Evolutionary conservation across 2,329 filamentous ascomycete species (phyloP).

Genomic region (Drechslerella dactyloides): DNA sequence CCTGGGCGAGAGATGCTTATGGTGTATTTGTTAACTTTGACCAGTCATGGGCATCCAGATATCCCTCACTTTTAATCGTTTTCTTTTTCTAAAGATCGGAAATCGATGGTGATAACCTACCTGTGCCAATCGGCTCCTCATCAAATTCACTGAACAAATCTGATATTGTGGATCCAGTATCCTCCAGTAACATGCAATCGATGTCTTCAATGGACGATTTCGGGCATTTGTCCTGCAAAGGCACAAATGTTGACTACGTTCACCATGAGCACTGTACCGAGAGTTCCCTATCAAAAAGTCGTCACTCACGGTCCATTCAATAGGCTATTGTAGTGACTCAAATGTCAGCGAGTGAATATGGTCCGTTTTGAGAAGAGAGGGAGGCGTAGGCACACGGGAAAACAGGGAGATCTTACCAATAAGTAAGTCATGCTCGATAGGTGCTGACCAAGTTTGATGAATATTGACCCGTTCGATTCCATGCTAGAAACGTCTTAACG

Average conservation of each 20-base stretch:
- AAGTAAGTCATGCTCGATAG: conserved; percentile 62
- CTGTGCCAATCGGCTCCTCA: conserved; percentile 77
- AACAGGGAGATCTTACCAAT: conserved; percentile 34
- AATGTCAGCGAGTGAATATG: conserved; percentile 1
- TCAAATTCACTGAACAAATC: conserved; percentile 89
- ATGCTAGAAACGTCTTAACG: conserved; percentile 58
- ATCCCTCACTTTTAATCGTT: not conserved
- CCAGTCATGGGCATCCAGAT: not conserved
- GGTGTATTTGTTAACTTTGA: conserved; percentile 24
- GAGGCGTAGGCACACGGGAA: too few relatives aligned
- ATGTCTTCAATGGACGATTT: conserved; percentile 56
- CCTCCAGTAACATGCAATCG: conserved; percentile 74
- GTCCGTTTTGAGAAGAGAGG: not conserved
- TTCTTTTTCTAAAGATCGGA: too few relatives aligned
- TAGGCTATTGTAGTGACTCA: conserved; percentile 26
- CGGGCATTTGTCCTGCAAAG: conserved; percentile 92
- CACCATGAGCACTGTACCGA: not conserved
- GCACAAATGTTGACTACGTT: conserved; percentile 74
- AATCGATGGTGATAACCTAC: conserved; percentile 39
- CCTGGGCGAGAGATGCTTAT: conserved; percentile 84
- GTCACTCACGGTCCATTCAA: conserved; percentile 54
- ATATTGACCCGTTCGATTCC: conserved; percentile 96
- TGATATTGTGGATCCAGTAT: conserved; percentile 78
- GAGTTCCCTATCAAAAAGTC: not conserved
- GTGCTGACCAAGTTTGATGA: conserved; percentile 97